A percentile compares a stretch with the other conserved stretches of the same genome.
phyloP scores from a whole-genome alignment of 2,329 filamentous ascomycete genomes.

The Pestalotiopsis sp. region DNA sequence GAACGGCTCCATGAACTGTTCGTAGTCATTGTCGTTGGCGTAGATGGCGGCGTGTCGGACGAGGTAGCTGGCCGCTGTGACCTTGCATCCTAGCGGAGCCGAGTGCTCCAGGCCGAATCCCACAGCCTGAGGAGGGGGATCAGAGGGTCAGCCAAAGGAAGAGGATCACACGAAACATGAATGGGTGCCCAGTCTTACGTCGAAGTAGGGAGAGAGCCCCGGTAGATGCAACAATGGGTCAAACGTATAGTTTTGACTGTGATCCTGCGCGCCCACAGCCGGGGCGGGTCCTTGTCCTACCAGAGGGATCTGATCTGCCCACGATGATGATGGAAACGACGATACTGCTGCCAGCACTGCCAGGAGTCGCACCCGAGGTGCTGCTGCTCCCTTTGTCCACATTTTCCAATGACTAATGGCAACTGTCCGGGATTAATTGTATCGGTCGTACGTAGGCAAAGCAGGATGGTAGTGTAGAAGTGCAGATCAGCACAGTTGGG shows the following conservation, averaged over 20 bases:
- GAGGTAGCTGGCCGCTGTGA: conserved; percentile 53
- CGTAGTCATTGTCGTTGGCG: conserved; percentile 59
- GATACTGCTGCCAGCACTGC: background rate
- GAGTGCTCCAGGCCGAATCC: conserved; percentile 19
- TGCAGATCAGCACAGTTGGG: background rate
- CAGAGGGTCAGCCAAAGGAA: background rate
- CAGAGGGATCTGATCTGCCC: conserved; percentile 3
- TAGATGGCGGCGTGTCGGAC: conserved; percentile 61
- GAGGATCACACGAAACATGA: too few relatives aligned
- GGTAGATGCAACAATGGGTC: conserved; percentile 5
- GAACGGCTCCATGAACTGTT: conserved; percentile 57
- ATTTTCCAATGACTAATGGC: background rate
- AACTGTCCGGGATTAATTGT: too few relatives aligned
- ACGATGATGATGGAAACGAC: background rate
- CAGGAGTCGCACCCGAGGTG: background rate
- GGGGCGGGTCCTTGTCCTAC: background rate
- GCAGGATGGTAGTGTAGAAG: background rate
- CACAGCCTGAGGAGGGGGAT: background rate
- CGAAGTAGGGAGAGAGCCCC: background rate
- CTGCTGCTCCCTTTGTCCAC: background rate
- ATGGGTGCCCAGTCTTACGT: background rate
- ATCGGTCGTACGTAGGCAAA: background rate
- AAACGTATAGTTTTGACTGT: background rate
- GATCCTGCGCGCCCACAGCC: background rate
- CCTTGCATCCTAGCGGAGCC: conserved; percentile 49